Percentiles rank a stretch among this genome's conserved stretches.
These are phyloP conservation scores for Cetraspora pellucida DNA, from an alignment of 192 early-diverging fungal genomes.

Conservation along the genomic window DNA sequence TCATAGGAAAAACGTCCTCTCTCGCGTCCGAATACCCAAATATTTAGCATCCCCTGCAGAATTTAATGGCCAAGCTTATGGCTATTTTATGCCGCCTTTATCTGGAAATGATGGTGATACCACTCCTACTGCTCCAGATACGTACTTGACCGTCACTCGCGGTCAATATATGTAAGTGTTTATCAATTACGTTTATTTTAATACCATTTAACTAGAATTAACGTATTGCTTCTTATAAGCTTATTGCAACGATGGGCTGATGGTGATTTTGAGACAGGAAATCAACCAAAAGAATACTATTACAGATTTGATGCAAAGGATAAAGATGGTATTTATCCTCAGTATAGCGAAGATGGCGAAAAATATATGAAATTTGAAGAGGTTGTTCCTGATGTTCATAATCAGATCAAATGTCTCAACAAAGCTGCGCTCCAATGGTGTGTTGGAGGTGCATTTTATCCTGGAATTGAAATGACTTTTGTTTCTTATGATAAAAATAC, in stretches of 20 bases:
- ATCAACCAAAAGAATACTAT: neutral
- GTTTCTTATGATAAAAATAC: neutral
- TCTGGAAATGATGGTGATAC: conserved; percentile 26
- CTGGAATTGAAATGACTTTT: conserved; percentile 32
- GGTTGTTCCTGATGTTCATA: neutral
- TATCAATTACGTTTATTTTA: neutral
- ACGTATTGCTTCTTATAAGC: conserved; percentile 3
- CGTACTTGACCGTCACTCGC: conserved; percentile 7
- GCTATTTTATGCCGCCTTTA: conserved; percentile 29
- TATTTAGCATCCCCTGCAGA: neutral
- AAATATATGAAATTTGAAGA: neutral
- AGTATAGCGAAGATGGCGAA: conserved; percentile 1
- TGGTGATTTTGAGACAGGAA: neutral
- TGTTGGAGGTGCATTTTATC: conserved; percentile 19
- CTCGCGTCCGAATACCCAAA: conserved; percentile 16
- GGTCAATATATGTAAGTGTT: conserved; percentile 27
- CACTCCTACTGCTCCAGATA: neutral
- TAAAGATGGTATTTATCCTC: neutral
- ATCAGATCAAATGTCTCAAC: neutral
- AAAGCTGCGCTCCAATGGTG: conserved; percentile 21
- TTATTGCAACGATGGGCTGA: conserved; percentile 1
- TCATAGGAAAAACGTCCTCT: conserved; percentile 13
- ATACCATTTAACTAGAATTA: neutral
- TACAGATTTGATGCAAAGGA: neutral
- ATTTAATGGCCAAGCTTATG: conserved; percentile 19